phyloP scores from a whole-genome alignment of 2,329 filamentous ascomycete genomes.

The Leptographium galeiforme region DNA sequence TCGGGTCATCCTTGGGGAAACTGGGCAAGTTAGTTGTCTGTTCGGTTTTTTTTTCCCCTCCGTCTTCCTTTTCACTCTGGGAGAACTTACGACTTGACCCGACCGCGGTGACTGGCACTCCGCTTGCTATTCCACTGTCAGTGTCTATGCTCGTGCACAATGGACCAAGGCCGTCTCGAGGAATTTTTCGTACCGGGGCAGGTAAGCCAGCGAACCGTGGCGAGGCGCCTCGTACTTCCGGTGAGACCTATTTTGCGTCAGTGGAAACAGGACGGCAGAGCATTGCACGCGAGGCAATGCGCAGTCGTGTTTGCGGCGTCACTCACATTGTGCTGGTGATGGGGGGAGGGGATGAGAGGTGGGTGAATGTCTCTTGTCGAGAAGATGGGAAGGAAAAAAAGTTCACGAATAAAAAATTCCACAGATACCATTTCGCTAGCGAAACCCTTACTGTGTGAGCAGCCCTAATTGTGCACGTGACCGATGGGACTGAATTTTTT shows the following conservation, averaged over 20 bases:
- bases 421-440: constrained; percentile 6
- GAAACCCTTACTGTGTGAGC: constrained; percentile 8
- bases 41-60: not conserved
- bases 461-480: constrained; percentile 11
- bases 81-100: constrained; percentile 86
- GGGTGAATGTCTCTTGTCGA: constrained; percentile 2
- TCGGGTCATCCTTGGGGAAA: constrained; percentile 99
- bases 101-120: constrained; percentile 17
- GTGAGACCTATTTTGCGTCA: constrained; percentile 27
- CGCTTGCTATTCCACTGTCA: constrained; percentile 12
- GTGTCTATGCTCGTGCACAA: not conserved
- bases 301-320: not conserved
- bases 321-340: constrained; percentile 4
- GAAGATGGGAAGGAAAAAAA: constrained; percentile 4
- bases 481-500: not conserved
- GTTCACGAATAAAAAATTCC: constrained; percentile 2
- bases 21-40: constrained; percentile 30
- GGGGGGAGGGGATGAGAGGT: not conserved
- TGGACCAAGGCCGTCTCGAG: not conserved
- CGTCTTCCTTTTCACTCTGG: not conserved
- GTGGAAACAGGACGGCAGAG: not conserved
- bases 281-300: not conserved
- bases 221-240: constrained; percentile 69
- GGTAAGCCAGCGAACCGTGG: constrained; percentile 83
- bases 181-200: constrained; percentile 34